Percentiles rank a stretch among this genome's conserved stretches.
Evolutionary conservation across 2,329 filamentous ascomycete species (phyloP).

Genomic region (Pestalotiopsis fici): DNA sequence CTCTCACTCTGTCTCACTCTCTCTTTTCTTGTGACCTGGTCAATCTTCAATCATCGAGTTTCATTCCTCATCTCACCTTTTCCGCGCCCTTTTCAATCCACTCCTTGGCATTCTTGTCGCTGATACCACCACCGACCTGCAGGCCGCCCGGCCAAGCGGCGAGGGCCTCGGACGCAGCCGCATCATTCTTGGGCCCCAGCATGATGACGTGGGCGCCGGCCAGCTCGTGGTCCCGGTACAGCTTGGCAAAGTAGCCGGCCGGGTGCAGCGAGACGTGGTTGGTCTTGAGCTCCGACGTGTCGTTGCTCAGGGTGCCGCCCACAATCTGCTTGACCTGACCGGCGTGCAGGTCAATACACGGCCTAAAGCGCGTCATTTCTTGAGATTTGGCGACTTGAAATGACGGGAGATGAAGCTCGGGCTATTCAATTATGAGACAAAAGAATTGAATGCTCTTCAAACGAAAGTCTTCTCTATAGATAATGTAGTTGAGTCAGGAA

Average conservation of each 20-base stretch:
- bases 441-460: neutral
- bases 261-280: slow-evolving; percentile 90
- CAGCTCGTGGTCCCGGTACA: slow-evolving; percentile 77
- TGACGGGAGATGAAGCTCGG: neutral
- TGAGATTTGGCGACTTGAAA: too few species aligned
- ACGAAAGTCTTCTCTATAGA: neutral
- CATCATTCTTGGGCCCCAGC: slow-evolving; percentile 86
- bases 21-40: too few species aligned
- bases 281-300: slow-evolving; percentile 71
- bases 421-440: neutral
- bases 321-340: slow-evolving; percentile 98
- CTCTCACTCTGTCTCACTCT: too few species aligned
- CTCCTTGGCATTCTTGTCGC: slow-evolving; percentile 75
- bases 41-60: too few species aligned
- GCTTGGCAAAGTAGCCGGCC: slow-evolving; percentile 74
- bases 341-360: slow-evolving; percentile 97
- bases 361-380: slow-evolving; percentile 88
- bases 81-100: slow-evolving; percentile 90
- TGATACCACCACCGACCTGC: slow-evolving; percentile 95
- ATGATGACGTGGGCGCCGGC: slow-evolving; percentile 92
- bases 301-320: slow-evolving; percentile 81
- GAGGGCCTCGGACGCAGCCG: slow-evolving; percentile 76
- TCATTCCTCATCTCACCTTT: slow-evolving; percentile 60
- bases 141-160: slow-evolving; percentile 76
- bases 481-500: neutral